These are phyloP conservation scores for Vitis labrusca DNA, from an alignment of 164 flowering plant species.

Conservation along the genomic window DNA sequence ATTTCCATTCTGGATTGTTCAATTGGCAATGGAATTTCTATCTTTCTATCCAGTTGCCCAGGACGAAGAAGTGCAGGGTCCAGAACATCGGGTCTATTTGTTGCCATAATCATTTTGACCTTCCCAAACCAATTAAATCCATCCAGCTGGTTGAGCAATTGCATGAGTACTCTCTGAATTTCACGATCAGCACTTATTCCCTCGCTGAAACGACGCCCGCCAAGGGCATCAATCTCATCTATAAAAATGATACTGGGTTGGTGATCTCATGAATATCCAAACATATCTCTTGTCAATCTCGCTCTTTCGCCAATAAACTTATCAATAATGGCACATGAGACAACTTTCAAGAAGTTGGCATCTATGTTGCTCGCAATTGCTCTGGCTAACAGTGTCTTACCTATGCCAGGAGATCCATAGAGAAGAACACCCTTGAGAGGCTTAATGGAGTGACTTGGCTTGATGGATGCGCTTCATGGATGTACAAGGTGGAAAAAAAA, in stretches of 20 bases:
- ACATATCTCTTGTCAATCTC: slow-evolving; percentile 89
- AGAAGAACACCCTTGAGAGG: slow-evolving; percentile 79
- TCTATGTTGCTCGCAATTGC: slow-evolving; percentile 96
- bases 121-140: slow-evolving; percentile 92
- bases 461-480: too few species aligned
- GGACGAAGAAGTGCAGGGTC: slow-evolving; percentile 99
- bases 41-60: slow-evolving; percentile 85
- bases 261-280: slow-evolving; percentile 94
- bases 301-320: slow-evolving; percentile 97
- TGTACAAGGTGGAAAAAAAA: too few species aligned
- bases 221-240: slow-evolving; percentile 99
- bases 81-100: slow-evolving; percentile 93
- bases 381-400: slow-evolving; percentile 87
- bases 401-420: slow-evolving; percentile 97
- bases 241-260: slow-evolving; percentile 98
- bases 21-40: slow-evolving; percentile 91
- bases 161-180: slow-evolving; percentile 92
- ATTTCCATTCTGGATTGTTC: slow-evolving; percentile 93
- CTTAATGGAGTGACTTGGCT: too few species aligned
- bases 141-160: slow-evolving; percentile 93
- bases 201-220: slow-evolving; percentile 91
- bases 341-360: slow-evolving; percentile 96
- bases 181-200: slow-evolving; percentile 98
- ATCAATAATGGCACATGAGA: slow-evolving; percentile 92
- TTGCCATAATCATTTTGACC: slow-evolving; percentile 99